These are phyloP conservation scores for Petunia hybrid DNA, from an alignment of 305 asterid genomes.

Conservation along the genomic window DNA sequence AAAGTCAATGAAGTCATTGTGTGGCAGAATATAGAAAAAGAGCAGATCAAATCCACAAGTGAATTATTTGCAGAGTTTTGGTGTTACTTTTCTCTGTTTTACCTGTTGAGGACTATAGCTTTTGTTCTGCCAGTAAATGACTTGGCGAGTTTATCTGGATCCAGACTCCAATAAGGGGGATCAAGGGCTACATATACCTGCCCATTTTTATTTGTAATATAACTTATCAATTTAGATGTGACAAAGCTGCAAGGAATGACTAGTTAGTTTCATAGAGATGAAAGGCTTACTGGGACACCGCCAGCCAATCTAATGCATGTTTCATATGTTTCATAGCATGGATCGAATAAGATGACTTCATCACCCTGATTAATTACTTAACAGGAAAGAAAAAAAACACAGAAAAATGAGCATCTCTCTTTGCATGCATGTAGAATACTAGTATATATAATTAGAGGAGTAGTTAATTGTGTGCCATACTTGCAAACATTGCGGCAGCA, in stretches of 20 bases:
- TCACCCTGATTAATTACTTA: constrained; percentile 83
- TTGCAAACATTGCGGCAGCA: constrained; percentile 79
- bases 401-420: background rate
- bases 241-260: background rate
- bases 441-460: background rate
- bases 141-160: constrained; percentile 62
- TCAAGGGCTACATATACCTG: constrained; percentile 88
- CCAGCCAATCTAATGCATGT: constrained; percentile 87
- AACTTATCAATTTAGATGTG: constrained; percentile 17
- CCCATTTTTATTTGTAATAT: constrained; percentile 32
- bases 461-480: constrained; percentile 40
- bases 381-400: constrained; percentile 3
- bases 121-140: constrained; percentile 68
- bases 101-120: constrained; percentile 90
- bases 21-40: constrained; percentile 22
- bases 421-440: background rate
- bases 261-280: background rate
- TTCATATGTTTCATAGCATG: constrained; percentile 79
- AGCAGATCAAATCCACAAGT: background rate
- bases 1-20: background rate
- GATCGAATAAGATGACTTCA: constrained; percentile 88
- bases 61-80: constrained; percentile 5
- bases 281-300: constrained; percentile 80
- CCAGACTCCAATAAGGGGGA: constrained; percentile 78
- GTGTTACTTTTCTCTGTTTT: background rate